Base-by-base conservation (phyloP, 2,329 filamentous ascomycete species). In the Neopestalotiopsis sp. region DNA sequence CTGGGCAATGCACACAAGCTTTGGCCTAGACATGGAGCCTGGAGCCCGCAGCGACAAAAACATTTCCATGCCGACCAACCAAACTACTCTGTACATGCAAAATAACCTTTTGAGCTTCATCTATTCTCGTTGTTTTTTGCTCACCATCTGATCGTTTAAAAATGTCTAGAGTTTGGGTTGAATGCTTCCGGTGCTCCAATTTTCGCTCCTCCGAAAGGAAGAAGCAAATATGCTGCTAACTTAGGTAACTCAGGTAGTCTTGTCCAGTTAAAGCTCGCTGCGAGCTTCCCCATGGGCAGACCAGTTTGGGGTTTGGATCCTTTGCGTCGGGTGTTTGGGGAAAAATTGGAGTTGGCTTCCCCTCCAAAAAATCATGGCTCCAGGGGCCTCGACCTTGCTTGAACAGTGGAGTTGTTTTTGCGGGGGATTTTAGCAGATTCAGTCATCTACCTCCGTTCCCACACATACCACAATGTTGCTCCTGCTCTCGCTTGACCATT, bases 271-370 rank as follows among this genome's bases (percentile, higher is more conserved):
- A 17, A 49, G 57, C 4, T 34, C 6, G 40, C 30, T 60, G 49
- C 24, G 52, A 42, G 20, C 20, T 42, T 58, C 56, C 65, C 65
- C 65, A 67, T 67, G 65, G 65, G 65, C 64, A 62, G 30, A n/a
- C 1, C 45, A 52, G n/a, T 17, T 52, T 52, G 45, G 45, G 45
- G 45, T 52, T n/a, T 52, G 17, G 45, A 52, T 52, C 45, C 45
- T 52, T 4, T 20, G n/a, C 14, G 28, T 62, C 34, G 30, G 49
- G 34, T n/a, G 17, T n/a, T 42, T 66, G 24, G 65, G 65, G 56
- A 32, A 59, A 42, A 67, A 67, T 67, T 67, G 65, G 65, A 67
- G 65, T 67, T 20, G 9, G n/a, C n/a, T 62, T n/a, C 32, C 59
- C 59, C 30, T 24, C 24, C 24, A 20, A 10, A 28, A 34, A 34